Percentiles rank a stretch among this genome's conserved stretches.
These are phyloP conservation scores for Chernovozyma sophiae-reginae DNA, from an alignment of 1,139 yeast species.

Conservation along the genomic window DNA sequence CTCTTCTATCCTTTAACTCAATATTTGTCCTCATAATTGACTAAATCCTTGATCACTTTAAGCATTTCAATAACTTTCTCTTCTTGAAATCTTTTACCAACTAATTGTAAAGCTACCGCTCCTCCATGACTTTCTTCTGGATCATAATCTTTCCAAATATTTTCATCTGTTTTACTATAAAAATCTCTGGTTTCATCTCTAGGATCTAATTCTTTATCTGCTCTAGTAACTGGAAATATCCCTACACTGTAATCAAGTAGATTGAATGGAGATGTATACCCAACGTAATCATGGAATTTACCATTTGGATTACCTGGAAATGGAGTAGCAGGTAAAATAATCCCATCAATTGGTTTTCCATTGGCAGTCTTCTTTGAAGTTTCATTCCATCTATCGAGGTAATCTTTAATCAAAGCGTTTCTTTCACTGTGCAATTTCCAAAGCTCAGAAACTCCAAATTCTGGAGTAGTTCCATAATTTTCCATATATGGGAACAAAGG, in stretches of 20 bases:
- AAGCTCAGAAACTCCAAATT: conserved; percentile 32
- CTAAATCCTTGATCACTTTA: conserved; percentile 17
- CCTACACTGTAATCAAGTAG: conserved; percentile 56
- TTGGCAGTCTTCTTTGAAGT: conserved; percentile 27
- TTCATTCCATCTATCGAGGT: conserved; percentile 34
- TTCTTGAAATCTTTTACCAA: conserved; percentile 56
- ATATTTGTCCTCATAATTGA: not conserved
- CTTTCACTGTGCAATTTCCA: conserved; percentile 41
- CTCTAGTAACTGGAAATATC: conserved; percentile 54
- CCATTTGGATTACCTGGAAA: conserved; percentile 44
- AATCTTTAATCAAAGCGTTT: conserved; percentile 27
- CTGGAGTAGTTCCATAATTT: conserved; percentile 26
- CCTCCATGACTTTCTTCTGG: conserved; percentile 57
- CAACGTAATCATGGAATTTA: conserved; percentile 30
- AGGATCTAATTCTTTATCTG: conserved; percentile 40
- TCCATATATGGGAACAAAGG: conserved; percentile 37
- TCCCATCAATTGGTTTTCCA: conserved; percentile 46
- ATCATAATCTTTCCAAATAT: conserved; percentile 39
- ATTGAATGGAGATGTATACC: conserved; percentile 59
- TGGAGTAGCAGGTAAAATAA: conserved; percentile 45
- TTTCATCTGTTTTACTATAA: conserved; percentile 16
- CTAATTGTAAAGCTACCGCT: conserved; percentile 64
- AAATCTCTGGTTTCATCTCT: conserved; percentile 14
- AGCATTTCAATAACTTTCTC: conserved; percentile 52
- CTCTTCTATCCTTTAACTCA: no score